Conservation (phyloP, 2,329 filamentous ascomycete species). For the Penicillium sp. region DNA sequence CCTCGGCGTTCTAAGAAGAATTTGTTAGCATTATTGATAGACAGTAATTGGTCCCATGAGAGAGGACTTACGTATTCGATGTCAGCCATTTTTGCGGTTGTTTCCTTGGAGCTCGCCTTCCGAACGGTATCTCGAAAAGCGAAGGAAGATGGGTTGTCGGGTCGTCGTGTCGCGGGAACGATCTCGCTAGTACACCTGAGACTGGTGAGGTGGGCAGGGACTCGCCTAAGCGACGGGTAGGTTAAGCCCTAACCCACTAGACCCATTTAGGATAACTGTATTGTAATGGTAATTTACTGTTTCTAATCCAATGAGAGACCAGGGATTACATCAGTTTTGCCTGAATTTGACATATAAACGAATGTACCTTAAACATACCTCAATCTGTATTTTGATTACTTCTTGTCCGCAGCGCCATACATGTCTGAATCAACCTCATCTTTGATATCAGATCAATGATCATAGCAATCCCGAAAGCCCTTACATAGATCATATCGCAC, state of each 20-base stretch:
- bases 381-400: not conserved
- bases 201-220: conserved; percentile 36
- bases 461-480: not conserved
- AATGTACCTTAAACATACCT: not conserved
- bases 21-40: conserved; percentile 36
- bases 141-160: conserved; percentile 40
- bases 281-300: conserved; percentile 5
- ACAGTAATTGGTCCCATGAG: not conserved
- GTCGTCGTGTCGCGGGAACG: conserved; percentile 41
- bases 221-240: conserved; percentile 47
- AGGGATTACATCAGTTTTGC: not conserved
- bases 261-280: conserved; percentile 18
- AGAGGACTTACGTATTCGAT: conserved; percentile 73
- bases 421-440: not conserved
- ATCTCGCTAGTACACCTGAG: conserved; percentile 28
- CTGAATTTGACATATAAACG: not conserved
- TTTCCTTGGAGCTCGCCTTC: conserved; percentile 46
- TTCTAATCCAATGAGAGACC: not conserved
- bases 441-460: not conserved
- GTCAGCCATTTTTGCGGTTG: conserved; percentile 77
- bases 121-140: conserved; percentile 48
- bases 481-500: not conserved
- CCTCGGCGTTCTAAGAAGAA: conserved; percentile 77
- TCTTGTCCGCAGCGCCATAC: not conserved
- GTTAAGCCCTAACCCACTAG: conserved; percentile 41